phyloP scores from a whole-genome alignment of 1,284 basidiomycete species.

The Cutaneotrichosporon cavernicola region DNA sequence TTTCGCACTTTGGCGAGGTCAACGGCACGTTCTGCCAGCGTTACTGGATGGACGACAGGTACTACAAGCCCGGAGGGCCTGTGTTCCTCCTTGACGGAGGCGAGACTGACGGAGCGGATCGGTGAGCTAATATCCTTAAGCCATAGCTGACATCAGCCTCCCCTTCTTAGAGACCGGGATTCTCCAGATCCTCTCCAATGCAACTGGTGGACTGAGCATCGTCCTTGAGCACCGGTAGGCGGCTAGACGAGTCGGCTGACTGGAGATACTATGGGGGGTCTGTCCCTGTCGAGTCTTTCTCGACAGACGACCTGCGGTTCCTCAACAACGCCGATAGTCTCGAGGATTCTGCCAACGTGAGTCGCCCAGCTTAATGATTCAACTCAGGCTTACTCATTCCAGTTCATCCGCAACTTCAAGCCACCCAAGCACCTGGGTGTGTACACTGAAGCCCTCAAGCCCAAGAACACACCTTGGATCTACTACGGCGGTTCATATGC shows the following conservation, averaged over 20 bases:
- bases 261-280: constrained; percentile 62
- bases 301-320: constrained; percentile 77
- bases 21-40: constrained; percentile 56
- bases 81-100: constrained; percentile 80
- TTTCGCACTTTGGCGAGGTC: constrained; percentile 64
- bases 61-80: constrained; percentile 73
- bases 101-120: constrained; percentile 61
- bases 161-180: constrained; percentile 63
- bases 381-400: constrained; percentile 26
- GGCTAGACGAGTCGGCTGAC: neutral
- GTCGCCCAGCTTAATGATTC: constrained; percentile 12
- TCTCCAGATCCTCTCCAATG: constrained; percentile 75
- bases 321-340: constrained; percentile 84
- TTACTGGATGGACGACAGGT: constrained; percentile 85
- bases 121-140: constrained; percentile 25
- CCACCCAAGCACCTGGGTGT: constrained; percentile 63
- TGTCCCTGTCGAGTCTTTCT: constrained; percentile 64
- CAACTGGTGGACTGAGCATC: constrained; percentile 77
- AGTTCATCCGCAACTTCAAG: constrained; percentile 79
- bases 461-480: constrained; percentile 72
- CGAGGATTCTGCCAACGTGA: constrained; percentile 74
- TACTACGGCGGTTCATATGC: constrained; percentile 85
- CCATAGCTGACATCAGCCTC: constrained; percentile 31
- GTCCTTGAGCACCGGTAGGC: constrained; percentile 82
- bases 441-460: constrained; percentile 59